phyloP scores from a whole-genome alignment of 2,329 filamentous ascomycete genomes.

The Pestalotiopsis sp. region DNA sequence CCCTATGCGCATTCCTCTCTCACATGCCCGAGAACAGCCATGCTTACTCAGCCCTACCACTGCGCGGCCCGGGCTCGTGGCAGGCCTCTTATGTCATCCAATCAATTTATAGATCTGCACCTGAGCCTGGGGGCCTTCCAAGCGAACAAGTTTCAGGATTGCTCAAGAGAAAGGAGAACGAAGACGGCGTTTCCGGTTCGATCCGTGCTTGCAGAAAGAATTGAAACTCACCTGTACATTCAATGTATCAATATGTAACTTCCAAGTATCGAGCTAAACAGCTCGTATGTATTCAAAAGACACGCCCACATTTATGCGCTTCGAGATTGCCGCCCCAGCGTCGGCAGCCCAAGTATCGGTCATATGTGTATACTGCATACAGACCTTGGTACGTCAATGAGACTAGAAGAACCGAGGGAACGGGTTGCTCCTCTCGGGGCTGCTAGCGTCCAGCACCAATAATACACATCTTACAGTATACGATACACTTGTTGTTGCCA shows the following conservation, averaged over 20 bases:
- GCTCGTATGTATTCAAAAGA: not conserved
- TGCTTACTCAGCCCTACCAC: constrained; percentile 5
- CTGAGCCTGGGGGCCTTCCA: not conserved
- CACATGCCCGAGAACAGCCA: not conserved
- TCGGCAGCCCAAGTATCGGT: not conserved
- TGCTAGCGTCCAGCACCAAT: not conserved
- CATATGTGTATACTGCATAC: not conserved
- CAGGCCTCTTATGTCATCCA: not conserved
- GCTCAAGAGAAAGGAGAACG: not conserved
- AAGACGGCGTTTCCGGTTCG: not conserved
- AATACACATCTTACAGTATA: not conserved
- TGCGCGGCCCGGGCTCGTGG: not conserved
- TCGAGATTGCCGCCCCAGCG: not conserved
- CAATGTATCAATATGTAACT: constrained; percentile 12
- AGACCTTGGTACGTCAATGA: not conserved
- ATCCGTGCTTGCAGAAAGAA: constrained; percentile 1
- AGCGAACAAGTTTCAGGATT: not conserved
- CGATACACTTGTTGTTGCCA: no score
- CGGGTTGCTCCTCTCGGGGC: not conserved
- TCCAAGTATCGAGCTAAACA: constrained; percentile 1
- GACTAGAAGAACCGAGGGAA: not conserved
- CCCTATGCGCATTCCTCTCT: not conserved
- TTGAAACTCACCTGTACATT: constrained; percentile 2
- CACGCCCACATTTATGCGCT: not conserved
- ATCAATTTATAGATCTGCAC: not conserved